phyloP scores from a whole-genome alignment of 331 rosid species.

The Malus hybrid region DNA sequence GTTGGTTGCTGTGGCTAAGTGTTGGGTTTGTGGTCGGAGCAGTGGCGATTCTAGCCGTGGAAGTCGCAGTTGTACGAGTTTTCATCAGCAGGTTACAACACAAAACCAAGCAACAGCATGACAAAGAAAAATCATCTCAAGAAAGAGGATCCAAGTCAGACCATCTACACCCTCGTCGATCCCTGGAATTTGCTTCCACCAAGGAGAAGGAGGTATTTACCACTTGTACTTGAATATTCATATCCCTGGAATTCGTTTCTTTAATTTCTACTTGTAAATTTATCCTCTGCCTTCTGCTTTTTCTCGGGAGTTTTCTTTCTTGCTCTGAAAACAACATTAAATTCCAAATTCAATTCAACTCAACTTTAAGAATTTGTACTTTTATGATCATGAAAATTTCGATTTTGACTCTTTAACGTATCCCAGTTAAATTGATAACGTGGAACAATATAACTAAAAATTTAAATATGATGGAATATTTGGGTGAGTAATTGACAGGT shows the following conservation, averaged over 20 bases:
- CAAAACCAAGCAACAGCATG: slow-evolving; percentile 6
- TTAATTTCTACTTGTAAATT: background rate
- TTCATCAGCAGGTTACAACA: slow-evolving; percentile 43
- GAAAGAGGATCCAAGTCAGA: slow-evolving; percentile 19
- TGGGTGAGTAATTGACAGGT: background rate
- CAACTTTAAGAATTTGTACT: background rate
- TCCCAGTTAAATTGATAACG: background rate
- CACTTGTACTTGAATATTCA: too few relatives aligned
- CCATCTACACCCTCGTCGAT: slow-evolving; percentile 32
- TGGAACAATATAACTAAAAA: background rate
- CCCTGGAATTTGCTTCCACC: slow-evolving; percentile 34
- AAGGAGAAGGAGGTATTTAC: slow-evolving; percentile 73
- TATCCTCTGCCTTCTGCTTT: background rate
- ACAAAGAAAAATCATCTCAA: slow-evolving; percentile 20
- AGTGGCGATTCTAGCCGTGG: slow-evolving; percentile 38
- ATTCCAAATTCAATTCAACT: background rate
- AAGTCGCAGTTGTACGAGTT: slow-evolving; percentile 38
- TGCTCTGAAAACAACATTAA: background rate
- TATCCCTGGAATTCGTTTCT: background rate
- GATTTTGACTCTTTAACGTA: background rate
- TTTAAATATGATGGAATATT: background rate
- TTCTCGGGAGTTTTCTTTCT: background rate
- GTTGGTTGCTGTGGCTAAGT: slow-evolving; percentile 30
- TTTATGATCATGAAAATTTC: background rate
- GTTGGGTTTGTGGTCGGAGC: slow-evolving; percentile 68